A percentile compares a stretch with the other conserved stretches of the same genome.
phyloP scores from a whole-genome alignment of 257 asterid species.

The Marsdenia floribunda region DNA sequence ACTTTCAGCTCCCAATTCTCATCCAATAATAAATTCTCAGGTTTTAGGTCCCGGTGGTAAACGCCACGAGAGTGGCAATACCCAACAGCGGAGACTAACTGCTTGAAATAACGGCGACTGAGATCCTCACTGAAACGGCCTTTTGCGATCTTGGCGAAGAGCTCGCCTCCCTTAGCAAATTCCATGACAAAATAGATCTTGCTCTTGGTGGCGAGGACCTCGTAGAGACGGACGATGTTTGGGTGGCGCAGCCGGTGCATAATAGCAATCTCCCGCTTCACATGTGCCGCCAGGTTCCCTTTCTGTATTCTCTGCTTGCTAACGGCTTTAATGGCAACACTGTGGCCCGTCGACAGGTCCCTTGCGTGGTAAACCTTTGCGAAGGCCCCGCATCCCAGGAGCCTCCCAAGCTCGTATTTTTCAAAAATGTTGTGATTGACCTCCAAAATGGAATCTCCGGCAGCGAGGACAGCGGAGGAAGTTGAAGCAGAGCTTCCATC shows the following conservation, averaged over 20 bases:
- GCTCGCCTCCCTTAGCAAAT: constrained; percentile 48
- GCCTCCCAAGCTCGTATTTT: constrained; percentile 39
- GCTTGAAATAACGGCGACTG: constrained; percentile 26
- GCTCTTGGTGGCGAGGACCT: constrained; percentile 61
- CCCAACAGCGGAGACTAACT: constrained; percentile 23
- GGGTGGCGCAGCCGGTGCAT: constrained; percentile 79
- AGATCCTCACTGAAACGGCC: constrained; percentile 24
- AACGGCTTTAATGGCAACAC: constrained; percentile 49
- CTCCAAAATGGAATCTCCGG: not conserved
- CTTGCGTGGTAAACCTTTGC: constrained; percentile 50
- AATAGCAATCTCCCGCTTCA: constrained; percentile 60
- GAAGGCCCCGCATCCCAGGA: constrained; percentile 52
- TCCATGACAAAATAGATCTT: constrained; percentile 39
- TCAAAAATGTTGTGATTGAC: constrained; percentile 1
- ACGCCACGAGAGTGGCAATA: constrained; percentile 33
- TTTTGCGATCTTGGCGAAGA: constrained; percentile 38
- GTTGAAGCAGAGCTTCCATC: not conserved
- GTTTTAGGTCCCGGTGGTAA: constrained; percentile 29
- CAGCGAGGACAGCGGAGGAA: not conserved
- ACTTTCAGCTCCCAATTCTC: constrained; percentile 31
- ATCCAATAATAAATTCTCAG: constrained; percentile 28
- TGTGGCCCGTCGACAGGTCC: constrained; percentile 31
- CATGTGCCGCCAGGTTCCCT: constrained; percentile 40
- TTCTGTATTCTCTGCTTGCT: constrained; percentile 43
- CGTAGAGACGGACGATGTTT: constrained; percentile 58